Evolutionary conservation across 1,139 yeast genomes (phyloP).

Genomic region (Debaryomyces nepalensis): DNA sequence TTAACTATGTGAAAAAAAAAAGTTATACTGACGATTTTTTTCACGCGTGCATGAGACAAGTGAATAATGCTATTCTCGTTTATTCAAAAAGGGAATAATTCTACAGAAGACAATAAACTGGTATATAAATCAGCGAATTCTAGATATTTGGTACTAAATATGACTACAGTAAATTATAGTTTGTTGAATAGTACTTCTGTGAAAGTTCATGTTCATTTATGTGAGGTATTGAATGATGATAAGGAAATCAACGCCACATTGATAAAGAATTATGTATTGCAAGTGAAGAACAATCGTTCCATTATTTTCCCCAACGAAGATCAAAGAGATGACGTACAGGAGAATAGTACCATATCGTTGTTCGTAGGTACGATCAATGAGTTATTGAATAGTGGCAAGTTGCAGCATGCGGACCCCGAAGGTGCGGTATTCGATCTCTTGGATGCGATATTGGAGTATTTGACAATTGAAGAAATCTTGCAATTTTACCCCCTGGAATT

Average conservation of each 20-base stretch:
- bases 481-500: constrained; percentile 27
- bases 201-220: constrained; percentile 1
- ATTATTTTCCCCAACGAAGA: constrained; percentile 2
- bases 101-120: not conserved
- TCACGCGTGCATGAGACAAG: constrained; percentile 9
- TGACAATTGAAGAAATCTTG: constrained; percentile 25
- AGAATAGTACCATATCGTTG: not conserved
- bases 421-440: constrained; percentile 26
- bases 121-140: not conserved
- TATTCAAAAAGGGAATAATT: not conserved
- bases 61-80: not conserved
- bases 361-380: constrained; percentile 8
- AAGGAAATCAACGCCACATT: constrained; percentile 1
- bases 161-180: constrained; percentile 2
- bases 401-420: constrained; percentile 29
- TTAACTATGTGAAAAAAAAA: not conserved
- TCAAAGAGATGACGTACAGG: not conserved
- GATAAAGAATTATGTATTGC: constrained; percentile 4
- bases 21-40: constrained; percentile 2
- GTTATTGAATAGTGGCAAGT: constrained; percentile 18
- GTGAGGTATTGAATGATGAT: not conserved
- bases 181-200: constrained; percentile 1
- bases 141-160: not conserved
- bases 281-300: not conserved
- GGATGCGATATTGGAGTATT: constrained; percentile 25